Percentiles rank a stretch among this genome's conserved stretches.
phyloP scores from a whole-genome alignment of 495 filamentous ascomycete genomes.

The Aspergillus wentii region DNA sequence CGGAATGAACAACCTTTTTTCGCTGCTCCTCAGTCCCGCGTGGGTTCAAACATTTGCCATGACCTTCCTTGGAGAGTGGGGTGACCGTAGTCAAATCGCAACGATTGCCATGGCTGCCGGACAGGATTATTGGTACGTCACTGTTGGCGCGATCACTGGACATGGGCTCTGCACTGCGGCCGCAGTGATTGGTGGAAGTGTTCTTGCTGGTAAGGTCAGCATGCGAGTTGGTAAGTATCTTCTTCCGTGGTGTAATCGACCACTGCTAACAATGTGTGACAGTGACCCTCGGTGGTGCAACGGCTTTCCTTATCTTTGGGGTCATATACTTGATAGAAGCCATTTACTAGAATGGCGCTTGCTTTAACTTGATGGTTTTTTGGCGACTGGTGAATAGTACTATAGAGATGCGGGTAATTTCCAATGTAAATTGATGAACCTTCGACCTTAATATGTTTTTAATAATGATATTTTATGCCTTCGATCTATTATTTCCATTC shows the following conservation, averaged over 20 bases:
- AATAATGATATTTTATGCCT: too few relatives aligned
- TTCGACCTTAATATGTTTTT: too few relatives aligned
- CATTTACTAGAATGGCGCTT: slow-evolving; percentile 57
- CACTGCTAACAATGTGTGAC: slow-evolving; percentile 18
- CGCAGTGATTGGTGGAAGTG: slow-evolving; percentile 89
- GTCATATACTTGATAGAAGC: slow-evolving; percentile 86
- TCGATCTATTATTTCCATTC: too few relatives aligned
- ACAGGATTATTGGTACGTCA: slow-evolving; percentile 99
- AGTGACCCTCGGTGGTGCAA: slow-evolving; percentile 95
- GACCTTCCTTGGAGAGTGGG: slow-evolving; percentile 99
- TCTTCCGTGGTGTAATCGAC: neutral
- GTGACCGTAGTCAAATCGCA: slow-evolving; percentile 94
- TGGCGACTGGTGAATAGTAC: too few relatives aligned
- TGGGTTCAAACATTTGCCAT: slow-evolving; percentile 99
- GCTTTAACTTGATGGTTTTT: too few relatives aligned
- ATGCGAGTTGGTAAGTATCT: slow-evolving; percentile 85
- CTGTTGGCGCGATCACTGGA: slow-evolving; percentile 78
- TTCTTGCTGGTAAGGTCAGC: slow-evolving; percentile 90
- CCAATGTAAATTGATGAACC: too few relatives aligned
- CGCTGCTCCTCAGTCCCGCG: slow-evolving; percentile 82
- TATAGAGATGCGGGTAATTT: too few relatives aligned
- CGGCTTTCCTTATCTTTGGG: slow-evolving; percentile 86
- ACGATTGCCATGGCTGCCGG: slow-evolving; percentile 99
- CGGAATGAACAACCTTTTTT: slow-evolving; percentile 82
- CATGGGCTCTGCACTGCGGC: slow-evolving; percentile 86